Evolutionary conservation across 2,329 filamentous ascomycete species (phyloP), one percentile per base, ranked within the genome.

Genomic region (Ceratocystis papillata): DNA sequence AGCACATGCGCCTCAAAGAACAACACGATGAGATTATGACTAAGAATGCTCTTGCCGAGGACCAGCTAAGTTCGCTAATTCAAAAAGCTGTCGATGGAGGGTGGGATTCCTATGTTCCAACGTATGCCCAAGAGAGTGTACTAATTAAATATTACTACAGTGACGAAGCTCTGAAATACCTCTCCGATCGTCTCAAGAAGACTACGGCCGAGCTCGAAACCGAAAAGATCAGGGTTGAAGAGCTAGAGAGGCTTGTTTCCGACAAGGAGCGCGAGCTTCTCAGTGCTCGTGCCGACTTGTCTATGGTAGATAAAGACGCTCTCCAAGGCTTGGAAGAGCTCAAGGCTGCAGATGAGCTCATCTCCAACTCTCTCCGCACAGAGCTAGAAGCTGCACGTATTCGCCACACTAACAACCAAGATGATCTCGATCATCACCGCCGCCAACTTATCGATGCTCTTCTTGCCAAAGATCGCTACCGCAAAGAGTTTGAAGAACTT

Each of bases 401-500:
- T 67, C 80, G 83, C 70, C 76, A 80, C 69, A 78, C 78, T 66
- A 73, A 76, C 65, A 73, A 80, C 62, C 77, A 75, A 68, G 75
- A 78, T 65, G 82, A 86, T 72, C 77, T 78, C 62, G 82, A 85
- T 64, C 77, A 80, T 68, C 79, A 83, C 71, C 82, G 84, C 74
- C 78, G 79, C 60, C 83, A 86, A 71, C 78, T 87, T 28, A 78
- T 86, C 69, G 79, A 83, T 50, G 80, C 82, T 57, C 77, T 86
- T 20, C 76, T 86, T 59, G 79, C 80, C 69, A 86, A 86, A 72
- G 83, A 86, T 68, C 80, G 81, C 73, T 76, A 85, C 65, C 79
- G 81, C 65, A 81, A 82, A 72, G 78, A 82, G 67, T 74, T 79
- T 45, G 81, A 83, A 69, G 77, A 79, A 62, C 72, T 74, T 44